These are phyloP conservation scores for Brettanomyces sp. DNA, from an alignment of 805 yeast genomes.

Conservation along the genomic window DNA sequence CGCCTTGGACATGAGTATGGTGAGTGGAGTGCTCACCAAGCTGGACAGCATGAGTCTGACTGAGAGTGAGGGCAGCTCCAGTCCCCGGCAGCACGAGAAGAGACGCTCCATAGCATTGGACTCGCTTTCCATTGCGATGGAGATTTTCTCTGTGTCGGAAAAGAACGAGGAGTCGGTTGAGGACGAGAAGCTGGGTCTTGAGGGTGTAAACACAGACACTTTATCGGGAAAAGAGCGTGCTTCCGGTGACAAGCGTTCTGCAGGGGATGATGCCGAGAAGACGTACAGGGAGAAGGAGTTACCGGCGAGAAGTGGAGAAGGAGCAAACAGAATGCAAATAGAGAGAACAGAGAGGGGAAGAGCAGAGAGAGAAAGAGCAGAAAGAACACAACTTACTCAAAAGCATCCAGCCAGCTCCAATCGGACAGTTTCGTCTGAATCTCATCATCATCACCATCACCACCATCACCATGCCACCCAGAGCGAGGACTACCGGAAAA, in stretches of 20 bases:
- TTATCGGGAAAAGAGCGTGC: no score
- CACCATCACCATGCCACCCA: not conserved
- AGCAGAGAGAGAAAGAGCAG: no score
- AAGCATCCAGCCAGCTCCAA: no score
- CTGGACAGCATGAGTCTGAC: constrained; percentile 3
- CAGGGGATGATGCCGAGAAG: no score
- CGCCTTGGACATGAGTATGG: constrained; percentile 22
- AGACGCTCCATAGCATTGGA: constrained; percentile 26
- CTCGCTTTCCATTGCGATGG: constrained; percentile 25
- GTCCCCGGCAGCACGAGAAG: constrained; percentile 5
- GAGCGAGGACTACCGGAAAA: not conserved
- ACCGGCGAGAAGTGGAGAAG: no score
- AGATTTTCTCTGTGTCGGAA: constrained; percentile 1
- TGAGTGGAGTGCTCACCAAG: constrained; percentile 22
- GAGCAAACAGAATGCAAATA: no score
- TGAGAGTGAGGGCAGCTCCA: not conserved
- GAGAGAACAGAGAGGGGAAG: no score
- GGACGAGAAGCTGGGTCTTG: not conserved
- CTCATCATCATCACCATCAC: not conserved
- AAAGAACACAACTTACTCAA: no score
- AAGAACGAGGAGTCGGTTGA: not conserved
- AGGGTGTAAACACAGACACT: no score
- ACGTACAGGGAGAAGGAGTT: no score
- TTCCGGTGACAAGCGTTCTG: no score
- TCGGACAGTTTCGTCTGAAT: not conserved